Conservation (phyloP, 768 basidiomycete species). For the Boletus sp. region DNA sequence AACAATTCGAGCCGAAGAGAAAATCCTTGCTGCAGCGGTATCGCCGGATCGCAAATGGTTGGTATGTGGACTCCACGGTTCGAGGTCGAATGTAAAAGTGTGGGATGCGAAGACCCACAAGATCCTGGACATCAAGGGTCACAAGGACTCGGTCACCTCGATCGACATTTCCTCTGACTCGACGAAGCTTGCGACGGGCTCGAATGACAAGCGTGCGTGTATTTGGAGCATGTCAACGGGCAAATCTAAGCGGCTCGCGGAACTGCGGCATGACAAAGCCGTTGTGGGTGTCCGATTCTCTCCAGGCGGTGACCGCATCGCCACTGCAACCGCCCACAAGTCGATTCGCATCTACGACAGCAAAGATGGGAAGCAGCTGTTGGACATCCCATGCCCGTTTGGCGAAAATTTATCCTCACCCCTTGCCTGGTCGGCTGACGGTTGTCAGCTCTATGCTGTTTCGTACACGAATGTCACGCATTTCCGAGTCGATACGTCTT, state of each 20-base stretch:
- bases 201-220: background rate
- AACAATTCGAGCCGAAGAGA: background rate
- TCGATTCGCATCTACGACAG: too few relatives aligned
- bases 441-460: too few relatives aligned
- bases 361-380: too few relatives aligned
- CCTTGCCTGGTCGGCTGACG: too few relatives aligned
- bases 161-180: background rate
- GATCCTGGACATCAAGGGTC: background rate
- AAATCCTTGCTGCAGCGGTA: background rate
- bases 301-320: background rate
- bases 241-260: background rate
- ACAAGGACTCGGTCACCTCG: background rate
- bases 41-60: background rate
- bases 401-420: too few relatives aligned
- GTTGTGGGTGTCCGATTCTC: background rate
- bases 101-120: background rate
- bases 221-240: background rate
- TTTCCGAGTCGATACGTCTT: too few relatives aligned
- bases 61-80: background rate
- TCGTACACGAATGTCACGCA: background rate
- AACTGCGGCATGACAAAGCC: background rate
- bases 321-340: too few relatives aligned
- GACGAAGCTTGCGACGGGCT: background rate
- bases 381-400: background rate
- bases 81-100: background rate